Base-by-base conservation (phyloP, 495 filamentous ascomycete species). In the Geoglossum glabrum region DNA sequence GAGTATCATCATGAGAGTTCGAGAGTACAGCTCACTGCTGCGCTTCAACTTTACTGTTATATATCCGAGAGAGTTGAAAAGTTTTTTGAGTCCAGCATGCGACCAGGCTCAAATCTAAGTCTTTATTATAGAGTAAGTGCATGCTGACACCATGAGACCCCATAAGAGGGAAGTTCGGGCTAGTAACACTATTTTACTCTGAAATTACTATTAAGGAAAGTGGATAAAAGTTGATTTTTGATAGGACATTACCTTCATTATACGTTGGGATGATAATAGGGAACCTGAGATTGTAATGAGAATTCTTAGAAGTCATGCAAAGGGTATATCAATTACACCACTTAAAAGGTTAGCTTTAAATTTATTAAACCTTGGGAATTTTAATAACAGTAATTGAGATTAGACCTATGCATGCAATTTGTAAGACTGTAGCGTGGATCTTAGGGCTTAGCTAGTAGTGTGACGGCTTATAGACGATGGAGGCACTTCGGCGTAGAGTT, bases 391-490 rank as follows among this genome's bases (percentile, higher is more conserved):
- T 21, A 21, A 21, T 5, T 45, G 40, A 45, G 40, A 45, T 9
- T 45, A 45, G 40, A 21, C 40, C 40, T 21, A 45, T 45, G 40
- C 40, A 45, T 45, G 40, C 40, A 34, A 62, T 62, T 34, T 62
- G 62, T 62, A 50, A 62, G 54, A 54, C n/a, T n/a, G n/a, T n/a
- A n/a, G n/a, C n/a, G n/a, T n/a, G n/a, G n/a, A n/a, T n/a, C n/a
- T n/a, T n/a, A n/a, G n/a, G n/a, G n/a, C n/a, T n/a, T n/a, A n/a
- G n/a, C n/a, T n/a, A n/a, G n/a, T n/a, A n/a, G n/a, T n/a, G n/a
- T n/a, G n/a, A n/a, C n/a, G n/a, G n/a, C n/a, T n/a, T n/a, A n/a
- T n/a, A n/a, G n/a, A n/a, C n/a, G n/a, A n/a, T n/a, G n/a, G n/a
- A n/a, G n/a, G n/a, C n/a, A n/a, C n/a, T n/a, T n/a, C n/a, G n/a